A percentile compares a stretch with the other conserved stretches of the same genome.
These are phyloP conservation scores for Cercospora berteroae DNA, from an alignment of 2,329 filamentous ascomycete genomes.

Conservation along the genomic window DNA sequence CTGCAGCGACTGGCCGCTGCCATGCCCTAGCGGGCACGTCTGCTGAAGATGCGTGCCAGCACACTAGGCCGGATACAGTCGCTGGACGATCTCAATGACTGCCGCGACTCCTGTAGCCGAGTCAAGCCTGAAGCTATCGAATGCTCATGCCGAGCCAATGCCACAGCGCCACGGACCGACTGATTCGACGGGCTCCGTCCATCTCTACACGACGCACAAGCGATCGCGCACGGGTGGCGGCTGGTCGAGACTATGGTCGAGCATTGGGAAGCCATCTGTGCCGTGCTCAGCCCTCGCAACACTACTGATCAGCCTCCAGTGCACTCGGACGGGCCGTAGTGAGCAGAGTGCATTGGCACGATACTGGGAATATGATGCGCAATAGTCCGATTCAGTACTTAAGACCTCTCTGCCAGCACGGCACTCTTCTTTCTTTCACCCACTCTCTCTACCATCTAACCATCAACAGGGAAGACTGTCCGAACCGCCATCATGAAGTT, in stretches of 20 bases:
- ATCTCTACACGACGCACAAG: no score
- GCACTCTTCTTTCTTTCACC: neutral
- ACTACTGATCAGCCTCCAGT: neutral
- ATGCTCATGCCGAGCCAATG: neutral
- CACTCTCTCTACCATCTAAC: neutral
- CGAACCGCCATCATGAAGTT: neutral
- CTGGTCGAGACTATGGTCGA: neutral
- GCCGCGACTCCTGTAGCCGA: neutral
- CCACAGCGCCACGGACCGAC: neutral
- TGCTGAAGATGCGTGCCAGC: neutral
- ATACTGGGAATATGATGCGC: neutral
- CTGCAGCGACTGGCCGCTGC: neutral
- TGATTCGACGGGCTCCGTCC: neutral
- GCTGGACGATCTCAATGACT: neutral
- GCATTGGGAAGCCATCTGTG: neutral
- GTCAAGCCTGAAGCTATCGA: neutral
- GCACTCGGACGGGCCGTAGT: neutral
- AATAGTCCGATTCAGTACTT: neutral
- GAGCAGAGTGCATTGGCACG: neutral
- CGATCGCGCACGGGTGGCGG: neutral
- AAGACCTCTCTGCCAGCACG: neutral
- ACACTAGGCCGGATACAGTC: neutral
- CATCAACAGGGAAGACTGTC: neutral
- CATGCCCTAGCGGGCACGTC: neutral
- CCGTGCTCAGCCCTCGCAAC: neutral